These are phyloP conservation scores for Lunularia cruciata DNA, from an alignment of 225 moss, liverwort and hornwort genomes.

Conservation along the genomic window DNA sequence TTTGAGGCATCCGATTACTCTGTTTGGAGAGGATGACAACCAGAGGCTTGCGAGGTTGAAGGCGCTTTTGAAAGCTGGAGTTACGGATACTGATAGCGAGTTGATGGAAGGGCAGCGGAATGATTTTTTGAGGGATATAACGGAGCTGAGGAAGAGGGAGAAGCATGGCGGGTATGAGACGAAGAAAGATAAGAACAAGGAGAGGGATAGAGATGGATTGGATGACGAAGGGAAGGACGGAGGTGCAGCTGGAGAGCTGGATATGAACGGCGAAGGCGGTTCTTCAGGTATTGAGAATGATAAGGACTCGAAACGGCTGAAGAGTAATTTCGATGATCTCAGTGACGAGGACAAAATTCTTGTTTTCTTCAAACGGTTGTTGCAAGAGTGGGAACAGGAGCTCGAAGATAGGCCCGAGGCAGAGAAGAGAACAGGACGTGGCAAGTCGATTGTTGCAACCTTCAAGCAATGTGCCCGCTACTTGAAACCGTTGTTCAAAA, in stretches of 20 bases:
- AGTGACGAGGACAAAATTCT: slow-evolving; percentile 93
- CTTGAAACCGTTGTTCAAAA: slow-evolving; percentile 90
- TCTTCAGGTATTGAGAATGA: slow-evolving; percentile 97
- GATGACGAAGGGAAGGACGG: slow-evolving; percentile 90
- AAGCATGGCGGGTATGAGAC: slow-evolving; percentile 87
- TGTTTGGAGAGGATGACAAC: slow-evolving; percentile 86
- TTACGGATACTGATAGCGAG: slow-evolving; percentile 78
- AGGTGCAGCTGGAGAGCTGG: slow-evolving; percentile 89
- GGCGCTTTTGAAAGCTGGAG: slow-evolving; percentile 80
- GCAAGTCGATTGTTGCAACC: slow-evolving; percentile 92
- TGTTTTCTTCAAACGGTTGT: slow-evolving; percentile 89
- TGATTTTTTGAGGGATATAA: slow-evolving; percentile 90
- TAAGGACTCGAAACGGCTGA: slow-evolving; percentile 90
- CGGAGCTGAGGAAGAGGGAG: slow-evolving; percentile 90
- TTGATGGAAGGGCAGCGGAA: slow-evolving; percentile 98
- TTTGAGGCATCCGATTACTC: slow-evolving; percentile 80
- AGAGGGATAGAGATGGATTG: slow-evolving; percentile 73
- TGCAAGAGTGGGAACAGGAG: slow-evolving; percentile 97
- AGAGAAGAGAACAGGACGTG: slow-evolving; percentile 86
- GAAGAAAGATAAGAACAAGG: slow-evolving; percentile 89
- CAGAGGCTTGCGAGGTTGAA: slow-evolving; percentile 78
- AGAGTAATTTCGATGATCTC: slow-evolving; percentile 90
- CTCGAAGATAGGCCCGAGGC: slow-evolving; percentile 75
- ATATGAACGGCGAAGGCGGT: slow-evolving; percentile 74
- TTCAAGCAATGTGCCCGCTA: slow-evolving; percentile 99